Base-by-base conservation (phyloP, 306 rosid genomes). In the Arachis hypogaea region DNA sequence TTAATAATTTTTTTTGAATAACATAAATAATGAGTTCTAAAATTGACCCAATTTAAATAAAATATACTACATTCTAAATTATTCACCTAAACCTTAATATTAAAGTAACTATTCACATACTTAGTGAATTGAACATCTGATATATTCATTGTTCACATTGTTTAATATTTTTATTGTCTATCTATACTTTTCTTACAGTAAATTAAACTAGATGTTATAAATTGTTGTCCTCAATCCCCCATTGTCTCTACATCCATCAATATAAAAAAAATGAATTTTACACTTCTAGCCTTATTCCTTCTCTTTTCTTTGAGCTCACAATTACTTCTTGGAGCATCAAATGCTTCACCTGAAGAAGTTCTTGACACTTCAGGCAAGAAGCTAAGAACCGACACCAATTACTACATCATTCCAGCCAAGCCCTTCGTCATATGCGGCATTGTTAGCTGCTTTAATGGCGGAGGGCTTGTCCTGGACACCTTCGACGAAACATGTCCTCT, bases 401-500 rank as follows among this genome's bases (percentile, higher is more conserved):
- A 80, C 55, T 42, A 59, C 29, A 64, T 84, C 3, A 8, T 59
- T 4, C 65, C 45, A 4, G 3, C n/a, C 5, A 9, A 11, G 36
- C 42, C 65, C 22, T 59, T 10, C n/a, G 45, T 71, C 11, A 5
- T 47, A 59, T 59, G 11, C 11, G 11, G 64, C 56, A 1, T 50
- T 12, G 56, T 50, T 9, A 59, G 43, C 4, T 43, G 33, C 5
- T 72, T 78, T 16, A 50, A 50, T 11, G 18, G 14, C 1, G 83
- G 77, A 0, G 87, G 82, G 3, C 60, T 86, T 4, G 59, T 57
- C 1, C 82, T 77, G 0, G 72, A 68, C 14, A 36, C 65, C 41
- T 33, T 65, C 1, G 59, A 78, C 3, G 58, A 73, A 55, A 50
- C 42, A 6, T 82, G 85, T 63, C 83, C 89, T 2, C 77, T 74